Evolutionary conservation across 306 rosid genomes (phyloP), one percentile per base, ranked within the genome.

Genomic region (Arachis stenosperma): DNA sequence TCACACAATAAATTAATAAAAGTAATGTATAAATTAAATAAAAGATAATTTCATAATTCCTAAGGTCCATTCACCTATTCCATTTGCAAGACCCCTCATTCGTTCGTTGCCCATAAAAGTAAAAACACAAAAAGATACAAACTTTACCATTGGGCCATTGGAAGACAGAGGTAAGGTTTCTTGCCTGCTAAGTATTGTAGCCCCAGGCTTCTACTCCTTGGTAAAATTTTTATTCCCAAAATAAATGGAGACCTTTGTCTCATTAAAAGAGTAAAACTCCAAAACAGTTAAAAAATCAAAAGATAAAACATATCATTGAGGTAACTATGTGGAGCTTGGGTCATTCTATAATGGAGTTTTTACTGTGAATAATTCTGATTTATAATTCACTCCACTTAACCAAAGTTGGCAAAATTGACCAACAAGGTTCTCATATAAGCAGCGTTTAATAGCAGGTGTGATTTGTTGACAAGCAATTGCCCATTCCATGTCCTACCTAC

Each of bases 211-310:
- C 40, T 58, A 70, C 54, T 52, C 33, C 71, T 12, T 64, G 42
- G 44, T 22, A 59, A 55, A 10, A 62, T 33, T 69, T 42, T 63
- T 44, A 63, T 47, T 54, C 52, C 46, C 15, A 9, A 61, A 41
- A 8, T 13, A 8, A 8, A 52, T 63, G 9, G 53, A 62, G 37
- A 65, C 77, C 46, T 46, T 69, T 77, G 61, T 67, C 61, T 61
- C 62, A 40, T 77, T 61, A 29, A 15, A 50, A 68, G 2, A 69
- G 41, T 61, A 10, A 43, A 62, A 48, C 10, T 5, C 65, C 70
- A 51, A 69, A 69, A 64, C 10, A 12, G 60, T 36, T 56, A 8
- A 9, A 9, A 57, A 9, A 46, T 39, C 43, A 0, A 17, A 10
- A 33, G 17, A 59, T 33, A 30, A 33, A 59, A 12, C 41, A 58